Evolutionary conservation across 2,329 filamentous ascomycete genomes (phyloP).

Genomic region (Plenodomus tracheiphilus): DNA sequence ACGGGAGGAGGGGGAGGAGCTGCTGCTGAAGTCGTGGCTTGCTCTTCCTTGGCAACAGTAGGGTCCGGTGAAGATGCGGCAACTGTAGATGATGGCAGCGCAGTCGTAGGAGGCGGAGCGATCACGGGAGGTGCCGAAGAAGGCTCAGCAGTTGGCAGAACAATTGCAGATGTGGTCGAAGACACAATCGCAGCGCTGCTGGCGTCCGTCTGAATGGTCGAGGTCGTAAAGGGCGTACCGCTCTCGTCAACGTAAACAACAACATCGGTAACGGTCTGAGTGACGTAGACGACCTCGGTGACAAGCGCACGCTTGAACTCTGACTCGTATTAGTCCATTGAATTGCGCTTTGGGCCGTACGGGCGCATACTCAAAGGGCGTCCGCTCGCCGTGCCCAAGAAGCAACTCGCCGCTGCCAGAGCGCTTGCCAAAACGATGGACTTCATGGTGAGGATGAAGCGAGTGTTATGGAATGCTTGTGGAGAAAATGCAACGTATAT

Average conservation of each 20-base stretch:
- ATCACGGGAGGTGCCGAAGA: slow-evolving; percentile 1
- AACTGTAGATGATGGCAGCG: slow-evolving; percentile 9
- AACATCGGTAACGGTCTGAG: slow-evolving; percentile 33
- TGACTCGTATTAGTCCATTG: slow-evolving; percentile 15
- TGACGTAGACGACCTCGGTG: slow-evolving; percentile 38
- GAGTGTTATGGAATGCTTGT: slow-evolving; percentile 35
- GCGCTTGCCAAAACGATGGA: slow-evolving; percentile 43
- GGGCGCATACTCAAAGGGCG: slow-evolving; percentile 45
- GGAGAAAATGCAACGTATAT: slow-evolving; percentile 21
- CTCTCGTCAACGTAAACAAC: slow-evolving; percentile 39
- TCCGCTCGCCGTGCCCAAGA: slow-evolving; percentile 50
- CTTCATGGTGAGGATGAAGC: slow-evolving; percentile 51
- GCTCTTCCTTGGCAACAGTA: slow-evolving; percentile 6
- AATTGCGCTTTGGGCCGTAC: background rate
- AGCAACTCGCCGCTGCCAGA: slow-evolving; percentile 30
- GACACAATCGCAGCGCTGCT: slow-evolving; percentile 9
- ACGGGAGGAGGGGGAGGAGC: slow-evolving; percentile 5
- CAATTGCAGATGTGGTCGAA: slow-evolving; percentile 8
- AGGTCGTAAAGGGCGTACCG: slow-evolving; percentile 32
- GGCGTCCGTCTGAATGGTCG: slow-evolving; percentile 14
- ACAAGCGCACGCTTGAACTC: slow-evolving; percentile 37
- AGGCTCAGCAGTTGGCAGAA: slow-evolving; percentile 7
- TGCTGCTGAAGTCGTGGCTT: slow-evolving; percentile 1
- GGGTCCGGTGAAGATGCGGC: slow-evolving; percentile 10
- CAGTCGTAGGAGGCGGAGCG: background rate